Base-by-base conservation (phyloP, 2,329 filamentous ascomycete genomes). In the Diaporthe sp. region DNA sequence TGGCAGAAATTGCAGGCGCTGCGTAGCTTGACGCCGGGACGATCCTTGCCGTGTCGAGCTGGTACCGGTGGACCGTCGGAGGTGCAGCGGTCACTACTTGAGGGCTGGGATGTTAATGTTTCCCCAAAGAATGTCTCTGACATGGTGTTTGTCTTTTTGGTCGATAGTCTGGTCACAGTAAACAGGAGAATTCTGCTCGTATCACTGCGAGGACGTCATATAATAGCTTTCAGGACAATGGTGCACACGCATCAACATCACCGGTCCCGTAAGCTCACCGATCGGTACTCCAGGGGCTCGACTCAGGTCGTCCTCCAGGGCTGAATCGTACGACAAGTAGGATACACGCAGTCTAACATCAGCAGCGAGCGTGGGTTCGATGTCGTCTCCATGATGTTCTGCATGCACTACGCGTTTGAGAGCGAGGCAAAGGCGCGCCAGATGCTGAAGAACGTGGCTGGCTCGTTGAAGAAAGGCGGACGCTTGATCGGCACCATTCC, bases 321-420 rank as follows among this genome's bases (percentile, higher is more conserved):
- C 58, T 44, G 35, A 63, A 93, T 98, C 77, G 88, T 99, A 66
- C 90, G 90, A 65, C 91, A 97, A 73, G 95, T 99, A 39, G 97
- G 97, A 30, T 98, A 98, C 78, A 94, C 97, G 80, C 87, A 90
- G 0, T 93, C 92, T 86, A 79, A 94, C 86, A 85, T 94, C 91
- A 83, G 92, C 84, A 89, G 90, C 75, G 91, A 91, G 70, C 93
- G 93, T 72, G 96, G 96, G 5, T 99, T 98, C 79, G 97, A 99
- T 81, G 94, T 98, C 55, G 96, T 99, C 76, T 95, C 93, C 81
- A 98, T 98, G 91, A 99, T 99, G 97, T 99, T 99, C 83, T 97
- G 95, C 80, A 97, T 99, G 92, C 97, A 99, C 85, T 99, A 99
- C 82, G 96, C 97, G 8, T 99, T 98, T 79, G 97, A 98, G 86